Conservation (phyloP, 306 rosid species). For the Castanea sativa region DNA sequence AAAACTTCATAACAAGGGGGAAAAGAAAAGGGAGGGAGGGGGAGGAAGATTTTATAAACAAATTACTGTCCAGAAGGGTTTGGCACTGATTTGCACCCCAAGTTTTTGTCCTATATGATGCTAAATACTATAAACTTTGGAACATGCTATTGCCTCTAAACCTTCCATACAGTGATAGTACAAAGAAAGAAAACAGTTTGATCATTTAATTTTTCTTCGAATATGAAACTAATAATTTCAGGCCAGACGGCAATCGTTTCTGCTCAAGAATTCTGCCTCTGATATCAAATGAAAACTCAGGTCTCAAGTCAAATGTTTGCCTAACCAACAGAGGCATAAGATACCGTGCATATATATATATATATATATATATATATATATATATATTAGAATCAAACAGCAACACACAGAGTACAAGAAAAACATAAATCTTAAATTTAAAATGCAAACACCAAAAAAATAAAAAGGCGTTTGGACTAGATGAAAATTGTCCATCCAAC, state of each 20-base stretch:
- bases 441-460: too few relatives aligned
- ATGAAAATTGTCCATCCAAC: neutral
- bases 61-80: neutral
- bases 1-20: neutral
- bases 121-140: neutral
- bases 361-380: neutral
- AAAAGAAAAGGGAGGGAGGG: neutral
- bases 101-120: neutral
- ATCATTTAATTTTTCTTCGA: neutral
- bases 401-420: neutral
- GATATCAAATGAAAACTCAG: neutral
- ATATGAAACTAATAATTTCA: neutral
- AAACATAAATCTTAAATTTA: neutral
- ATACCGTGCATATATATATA: neutral
- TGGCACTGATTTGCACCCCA: neutral
- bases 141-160: neutral
- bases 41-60: neutral
- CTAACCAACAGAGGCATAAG: neutral
- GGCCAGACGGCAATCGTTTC: neutral
- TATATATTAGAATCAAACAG: neutral
- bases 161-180: neutral
- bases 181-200: neutral
- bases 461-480: neutral
- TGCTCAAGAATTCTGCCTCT: neutral
- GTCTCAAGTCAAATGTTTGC: neutral